Evolutionary conservation across 2,329 filamentous ascomycete genomes (phyloP).

Genomic region (Cladophialophora yegresii): DNA sequence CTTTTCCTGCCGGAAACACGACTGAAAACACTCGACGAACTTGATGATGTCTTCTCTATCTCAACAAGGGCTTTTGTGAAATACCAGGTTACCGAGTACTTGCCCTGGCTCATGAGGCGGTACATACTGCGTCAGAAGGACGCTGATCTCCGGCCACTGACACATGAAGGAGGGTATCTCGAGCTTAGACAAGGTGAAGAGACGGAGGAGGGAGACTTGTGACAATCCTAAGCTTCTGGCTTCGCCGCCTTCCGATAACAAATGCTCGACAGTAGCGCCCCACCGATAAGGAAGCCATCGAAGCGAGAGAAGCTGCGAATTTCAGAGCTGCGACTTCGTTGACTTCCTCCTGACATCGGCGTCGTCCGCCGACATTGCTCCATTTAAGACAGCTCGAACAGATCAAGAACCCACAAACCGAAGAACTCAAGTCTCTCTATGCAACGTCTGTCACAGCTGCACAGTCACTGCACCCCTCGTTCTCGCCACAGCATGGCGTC

Average conservation of each 20-base stretch:
- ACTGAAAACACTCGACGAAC: slow-evolving; percentile 54
- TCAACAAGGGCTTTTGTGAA: slow-evolving; percentile 56
- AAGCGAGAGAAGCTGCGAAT: neutral
- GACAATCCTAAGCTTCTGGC: neutral
- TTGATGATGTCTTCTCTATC: slow-evolving; percentile 50
- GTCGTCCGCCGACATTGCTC: slow-evolving; percentile 14
- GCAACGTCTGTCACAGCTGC: slow-evolving; percentile 7
- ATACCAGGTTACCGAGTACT: slow-evolving; percentile 56
- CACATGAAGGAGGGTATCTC: slow-evolving; percentile 18
- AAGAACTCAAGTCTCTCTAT: neutral
- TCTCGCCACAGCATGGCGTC: slow-evolving; percentile 29
- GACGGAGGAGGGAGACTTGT: slow-evolving; percentile 1
- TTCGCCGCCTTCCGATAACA: slow-evolving; percentile 5
- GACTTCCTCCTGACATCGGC: slow-evolving; percentile 18
- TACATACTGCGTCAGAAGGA: slow-evolving; percentile 56
- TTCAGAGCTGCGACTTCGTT: neutral
- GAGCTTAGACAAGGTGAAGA: slow-evolving; percentile 29
- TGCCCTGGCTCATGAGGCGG: slow-evolving; percentile 61
- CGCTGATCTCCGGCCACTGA: slow-evolving; percentile 51
- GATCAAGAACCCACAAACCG: neutral
- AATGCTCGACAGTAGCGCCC: slow-evolving; percentile 12
- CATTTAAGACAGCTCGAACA: slow-evolving; percentile 17
- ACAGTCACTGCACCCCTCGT: slow-evolving; percentile 1
- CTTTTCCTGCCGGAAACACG: slow-evolving; percentile 57
- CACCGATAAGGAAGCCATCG: slow-evolving; percentile 2